Evolutionary conservation across 306 rosid genomes (phyloP).

Genomic region (Elaeagnus macrophylla): DNA sequence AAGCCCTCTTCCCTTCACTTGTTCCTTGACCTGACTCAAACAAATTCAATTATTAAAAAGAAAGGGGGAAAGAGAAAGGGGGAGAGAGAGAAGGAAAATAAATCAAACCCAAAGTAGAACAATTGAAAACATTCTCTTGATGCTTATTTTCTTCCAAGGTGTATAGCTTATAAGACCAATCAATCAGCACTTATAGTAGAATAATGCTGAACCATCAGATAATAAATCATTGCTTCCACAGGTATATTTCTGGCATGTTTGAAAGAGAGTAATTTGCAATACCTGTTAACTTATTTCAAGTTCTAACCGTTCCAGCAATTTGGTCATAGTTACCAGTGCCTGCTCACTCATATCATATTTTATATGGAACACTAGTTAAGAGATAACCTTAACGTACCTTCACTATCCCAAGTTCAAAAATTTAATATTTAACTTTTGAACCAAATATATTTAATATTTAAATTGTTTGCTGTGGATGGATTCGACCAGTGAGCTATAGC

Average conservation of each 20-base stretch:
- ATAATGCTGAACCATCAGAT: background rate
- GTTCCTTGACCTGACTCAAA: conserved; percentile 65
- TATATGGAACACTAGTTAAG: no score
- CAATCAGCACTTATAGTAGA: background rate
- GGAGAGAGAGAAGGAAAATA: no score
- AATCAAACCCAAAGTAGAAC: background rate
- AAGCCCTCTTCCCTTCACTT: conserved; percentile 75
- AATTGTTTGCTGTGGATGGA: no score
- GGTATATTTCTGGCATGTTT: background rate
- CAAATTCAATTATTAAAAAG: conserved; percentile 2
- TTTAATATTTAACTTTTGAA: no score
- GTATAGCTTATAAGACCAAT: background rate
- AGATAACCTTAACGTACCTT: no score
- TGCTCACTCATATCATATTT: no score
- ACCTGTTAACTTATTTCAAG: no score
- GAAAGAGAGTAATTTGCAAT: background rate
- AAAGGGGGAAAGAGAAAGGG: background rate
- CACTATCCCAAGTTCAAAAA: no score
- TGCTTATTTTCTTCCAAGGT: background rate
- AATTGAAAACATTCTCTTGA: background rate
- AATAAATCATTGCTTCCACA: background rate
- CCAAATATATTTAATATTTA: no score
- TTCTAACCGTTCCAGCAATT: no score
- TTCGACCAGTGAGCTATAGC: no score
- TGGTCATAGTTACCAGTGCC: no score